Conservation (phyloP, 2,329 filamentous ascomycete genomes). For the Sphaerostilbella broomeana region DNA sequence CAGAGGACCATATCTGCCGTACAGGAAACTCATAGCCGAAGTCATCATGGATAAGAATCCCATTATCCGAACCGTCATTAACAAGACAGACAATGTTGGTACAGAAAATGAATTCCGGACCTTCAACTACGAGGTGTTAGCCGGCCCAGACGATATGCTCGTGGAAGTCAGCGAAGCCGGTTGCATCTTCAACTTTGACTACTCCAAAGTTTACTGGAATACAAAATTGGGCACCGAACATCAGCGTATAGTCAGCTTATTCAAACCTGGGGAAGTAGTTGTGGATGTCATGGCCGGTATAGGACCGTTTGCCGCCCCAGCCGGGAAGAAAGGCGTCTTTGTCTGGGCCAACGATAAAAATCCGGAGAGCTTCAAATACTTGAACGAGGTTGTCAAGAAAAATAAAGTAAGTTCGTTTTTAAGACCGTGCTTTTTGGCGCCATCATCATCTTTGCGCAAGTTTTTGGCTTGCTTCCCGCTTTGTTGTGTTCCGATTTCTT, state of each 20-base stretch:
- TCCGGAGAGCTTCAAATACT: conserved; percentile 71
- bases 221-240: conserved; percentile 86
- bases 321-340: conserved; percentile 82
- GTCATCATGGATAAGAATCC: conserved; percentile 88
- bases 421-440: too few relatives aligned
- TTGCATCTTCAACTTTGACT: conserved; percentile 89
- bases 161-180: conserved; percentile 76
- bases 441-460: neutral
- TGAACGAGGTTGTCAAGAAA: conserved; percentile 60
- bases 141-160: conserved; percentile 72
- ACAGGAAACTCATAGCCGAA: conserved; percentile 78
- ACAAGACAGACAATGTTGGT: conserved; percentile 88
- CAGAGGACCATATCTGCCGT: conserved; percentile 72
- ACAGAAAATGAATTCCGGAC: conserved; percentile 81
- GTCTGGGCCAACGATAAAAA: conserved; percentile 98
- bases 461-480: neutral
- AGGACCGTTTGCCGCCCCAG: conserved; percentile 88
- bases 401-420: conserved; percentile 82
- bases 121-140: conserved; percentile 85
- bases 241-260: conserved; percentile 66
- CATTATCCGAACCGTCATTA: conserved; percentile 79
- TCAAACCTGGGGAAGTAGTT: conserved; percentile 79
- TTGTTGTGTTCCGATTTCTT: too few relatives aligned
- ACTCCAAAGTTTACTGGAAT: conserved; percentile 97
- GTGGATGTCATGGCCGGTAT: conserved; percentile 98